Percentiles rank a stretch among this genome's conserved stretches.
These are phyloP conservation scores for Vitis labrusca DNA, from an alignment of 164 flowering plant species.

Conservation along the genomic window DNA sequence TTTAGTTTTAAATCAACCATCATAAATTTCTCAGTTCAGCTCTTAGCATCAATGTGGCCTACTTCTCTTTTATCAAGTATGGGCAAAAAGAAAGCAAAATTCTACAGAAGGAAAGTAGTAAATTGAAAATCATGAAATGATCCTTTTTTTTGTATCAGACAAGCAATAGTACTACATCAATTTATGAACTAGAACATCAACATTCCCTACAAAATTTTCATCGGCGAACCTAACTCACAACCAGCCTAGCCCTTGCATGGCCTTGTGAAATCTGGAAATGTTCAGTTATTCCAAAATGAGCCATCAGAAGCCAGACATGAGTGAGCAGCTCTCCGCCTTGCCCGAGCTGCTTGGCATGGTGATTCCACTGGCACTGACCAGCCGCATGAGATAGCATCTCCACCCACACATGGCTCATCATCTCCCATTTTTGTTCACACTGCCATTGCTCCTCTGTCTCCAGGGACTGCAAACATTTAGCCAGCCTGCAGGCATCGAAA, in stretches of 20 bases:
- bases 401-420: constrained; percentile 23
- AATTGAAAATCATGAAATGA: too few relatives aligned
- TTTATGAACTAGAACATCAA: too few relatives aligned
- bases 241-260: constrained; percentile 27
- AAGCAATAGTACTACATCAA: too few relatives aligned
- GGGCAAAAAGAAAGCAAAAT: too few relatives aligned
- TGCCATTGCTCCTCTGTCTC: background rate
- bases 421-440: constrained; percentile 11
- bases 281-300: constrained; percentile 31
- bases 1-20: too few relatives aligned
- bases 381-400: constrained; percentile 8
- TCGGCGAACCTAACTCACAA: background rate
- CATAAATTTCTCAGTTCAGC: too few relatives aligned
- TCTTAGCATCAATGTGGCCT: too few relatives aligned
- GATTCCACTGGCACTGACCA: constrained; percentile 19
- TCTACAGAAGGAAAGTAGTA: too few relatives aligned
- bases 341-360: constrained; percentile 26
- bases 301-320: constrained; percentile 39
- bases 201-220: too few relatives aligned
- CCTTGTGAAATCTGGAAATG: constrained; percentile 34
- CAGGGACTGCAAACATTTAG: background rate
- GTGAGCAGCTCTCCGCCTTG: constrained; percentile 31
- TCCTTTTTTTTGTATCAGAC: too few relatives aligned
- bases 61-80: too few relatives aligned
- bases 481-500: too few relatives aligned